phyloP scores from a whole-genome alignment of 306 rosid species.

The Vachellia collinsii region DNA sequence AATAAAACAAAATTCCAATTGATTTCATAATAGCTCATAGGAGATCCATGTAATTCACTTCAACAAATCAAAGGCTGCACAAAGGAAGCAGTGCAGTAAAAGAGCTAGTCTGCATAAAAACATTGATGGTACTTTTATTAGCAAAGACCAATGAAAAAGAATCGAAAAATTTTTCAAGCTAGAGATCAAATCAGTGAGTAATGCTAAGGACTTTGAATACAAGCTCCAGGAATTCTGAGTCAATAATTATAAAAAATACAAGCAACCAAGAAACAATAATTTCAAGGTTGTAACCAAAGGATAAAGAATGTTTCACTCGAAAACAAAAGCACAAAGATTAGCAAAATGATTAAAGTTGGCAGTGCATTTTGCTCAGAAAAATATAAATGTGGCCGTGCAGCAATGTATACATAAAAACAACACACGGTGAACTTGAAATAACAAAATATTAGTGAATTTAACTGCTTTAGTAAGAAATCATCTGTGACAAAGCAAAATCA shows the following conservation, averaged over 20 bases:
- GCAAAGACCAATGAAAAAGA: not conserved
- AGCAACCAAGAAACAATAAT: constrained; percentile 11
- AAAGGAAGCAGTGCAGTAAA: constrained; percentile 10
- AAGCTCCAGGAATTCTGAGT: constrained; percentile 1
- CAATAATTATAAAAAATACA: constrained; percentile 8
- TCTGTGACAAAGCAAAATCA: not conserved
- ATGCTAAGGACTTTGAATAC: constrained; percentile 12
- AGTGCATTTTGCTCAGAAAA: not conserved
- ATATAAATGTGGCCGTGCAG: not conserved
- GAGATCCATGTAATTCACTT: not conserved
- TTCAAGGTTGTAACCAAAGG: constrained; percentile 11
- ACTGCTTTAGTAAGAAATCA: not conserved
- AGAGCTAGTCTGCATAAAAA: constrained; percentile 16
- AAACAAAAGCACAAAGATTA: not conserved
- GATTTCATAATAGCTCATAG: not conserved
- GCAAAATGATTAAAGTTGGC: not conserved
- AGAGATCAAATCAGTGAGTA: constrained; percentile 10
- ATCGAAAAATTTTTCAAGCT: not conserved
- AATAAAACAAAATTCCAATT: not conserved
- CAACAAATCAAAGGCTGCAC: constrained; percentile 21
- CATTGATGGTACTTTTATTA: constrained; percentile 1
- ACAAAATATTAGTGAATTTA: constrained; percentile 1
- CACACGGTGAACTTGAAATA: not conserved
- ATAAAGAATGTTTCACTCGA: not conserved
- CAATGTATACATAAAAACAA: not conserved